Percentiles rank a stretch among this genome's conserved stretches.
These are phyloP conservation scores for Eucalyptus regnans DNA, from an alignment of 345 rosid species.

Conservation along the genomic window DNA sequence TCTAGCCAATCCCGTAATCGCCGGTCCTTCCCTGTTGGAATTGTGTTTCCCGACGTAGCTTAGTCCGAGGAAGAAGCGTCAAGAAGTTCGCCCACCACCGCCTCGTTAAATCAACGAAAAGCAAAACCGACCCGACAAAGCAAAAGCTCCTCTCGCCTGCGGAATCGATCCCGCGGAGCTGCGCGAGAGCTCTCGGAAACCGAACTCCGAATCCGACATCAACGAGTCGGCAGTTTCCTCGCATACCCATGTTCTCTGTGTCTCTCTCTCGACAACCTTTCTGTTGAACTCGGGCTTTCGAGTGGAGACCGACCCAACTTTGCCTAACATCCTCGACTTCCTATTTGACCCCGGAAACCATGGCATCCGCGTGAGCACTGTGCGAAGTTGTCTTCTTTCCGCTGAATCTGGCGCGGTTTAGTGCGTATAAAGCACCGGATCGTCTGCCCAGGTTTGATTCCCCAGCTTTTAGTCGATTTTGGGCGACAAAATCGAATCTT, in stretches of 20 bases:
- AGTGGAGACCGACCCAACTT: not conserved
- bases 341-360: not conserved
- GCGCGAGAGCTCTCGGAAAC: not conserved
- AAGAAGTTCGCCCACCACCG: not conserved
- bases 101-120: not conserved
- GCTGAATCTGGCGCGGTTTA: not conserved
- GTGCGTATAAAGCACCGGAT: not conserved
- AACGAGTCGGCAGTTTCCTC: not conserved
- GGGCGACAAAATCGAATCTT: not conserved
- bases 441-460: not conserved
- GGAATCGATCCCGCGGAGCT: not conserved
- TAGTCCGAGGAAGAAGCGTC: not conserved
- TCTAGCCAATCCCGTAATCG: not conserved
- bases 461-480: not conserved
- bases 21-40: not conserved
- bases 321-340: not conserved
- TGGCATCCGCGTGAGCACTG: not conserved
- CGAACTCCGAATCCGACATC: not conserved
- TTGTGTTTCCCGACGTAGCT: not conserved
- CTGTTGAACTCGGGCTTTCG: not conserved
- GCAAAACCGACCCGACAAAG: not conserved
- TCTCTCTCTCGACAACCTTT: not conserved
- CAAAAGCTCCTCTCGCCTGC: not conserved
- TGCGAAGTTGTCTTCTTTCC: not conserved
- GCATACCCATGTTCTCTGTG: not conserved